These are phyloP conservation scores for Melanogaster broomeanus DNA, from an alignment of 768 basidiomycete genomes.

Conservation along the genomic window DNA sequence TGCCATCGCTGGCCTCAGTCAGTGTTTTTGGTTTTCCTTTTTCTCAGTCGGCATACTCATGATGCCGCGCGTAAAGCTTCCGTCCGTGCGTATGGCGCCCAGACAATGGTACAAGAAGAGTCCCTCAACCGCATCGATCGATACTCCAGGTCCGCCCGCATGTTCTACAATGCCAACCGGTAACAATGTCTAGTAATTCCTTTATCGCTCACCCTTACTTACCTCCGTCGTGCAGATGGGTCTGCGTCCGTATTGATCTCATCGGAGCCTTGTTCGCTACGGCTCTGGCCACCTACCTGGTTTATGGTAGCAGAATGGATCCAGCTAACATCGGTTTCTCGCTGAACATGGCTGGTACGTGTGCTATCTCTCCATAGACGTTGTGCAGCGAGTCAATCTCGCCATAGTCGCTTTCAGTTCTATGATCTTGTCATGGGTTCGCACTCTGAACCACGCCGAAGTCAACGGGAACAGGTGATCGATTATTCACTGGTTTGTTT, in stretches of 20 bases:
- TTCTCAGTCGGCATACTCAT: neutral
- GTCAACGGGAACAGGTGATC: slow-evolving; percentile 33
- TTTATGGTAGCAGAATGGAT: slow-evolving; percentile 44
- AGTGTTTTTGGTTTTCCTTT: slow-evolving; percentile 3
- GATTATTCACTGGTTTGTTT: neutral
- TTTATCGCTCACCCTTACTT: neutral
- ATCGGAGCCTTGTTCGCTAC: slow-evolving; percentile 53
- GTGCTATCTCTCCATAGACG: neutral
- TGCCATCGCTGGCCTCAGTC: slow-evolving; percentile 51
- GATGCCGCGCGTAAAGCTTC: slow-evolving; percentile 26
- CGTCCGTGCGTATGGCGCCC: slow-evolving; percentile 58
- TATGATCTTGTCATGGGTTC: slow-evolving; percentile 52
- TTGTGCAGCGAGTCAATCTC: neutral
- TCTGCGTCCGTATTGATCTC: slow-evolving; percentile 54
- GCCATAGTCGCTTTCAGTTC: slow-evolving; percentile 50
- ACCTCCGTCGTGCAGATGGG: slow-evolving; percentile 36
- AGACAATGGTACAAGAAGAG: slow-evolving; percentile 42
- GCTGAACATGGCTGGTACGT: slow-evolving; percentile 41
- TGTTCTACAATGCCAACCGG: slow-evolving; percentile 51
- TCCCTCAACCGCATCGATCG: slow-evolving; percentile 47
- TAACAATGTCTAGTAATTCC: slow-evolving; percentile 8
- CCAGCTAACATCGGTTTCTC: slow-evolving; percentile 42
- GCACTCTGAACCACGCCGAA: slow-evolving; percentile 44
- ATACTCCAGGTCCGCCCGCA: slow-evolving; percentile 42
- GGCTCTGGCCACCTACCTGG: slow-evolving; percentile 50